Percentiles rank a stretch among this genome's conserved stretches.
phyloP scores from a whole-genome alignment of 768 basidiomycete species.

The Tulasnella sp. region DNA sequence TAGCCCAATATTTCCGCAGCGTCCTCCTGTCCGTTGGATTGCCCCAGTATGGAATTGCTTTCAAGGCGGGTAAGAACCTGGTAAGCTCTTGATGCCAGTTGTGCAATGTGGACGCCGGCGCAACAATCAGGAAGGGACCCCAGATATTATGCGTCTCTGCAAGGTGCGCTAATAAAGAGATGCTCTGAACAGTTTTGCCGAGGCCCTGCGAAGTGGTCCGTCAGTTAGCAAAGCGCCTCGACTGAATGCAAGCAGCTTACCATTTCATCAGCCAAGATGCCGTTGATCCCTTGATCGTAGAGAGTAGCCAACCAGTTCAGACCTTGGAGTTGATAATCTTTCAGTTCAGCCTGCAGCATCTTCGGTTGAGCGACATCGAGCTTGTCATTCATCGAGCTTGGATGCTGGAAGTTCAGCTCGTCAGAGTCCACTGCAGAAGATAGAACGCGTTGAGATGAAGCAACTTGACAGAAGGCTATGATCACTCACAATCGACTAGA shows the following conservation, averaged over 20 bases:
- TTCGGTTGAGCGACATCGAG: constrained; percentile 83
- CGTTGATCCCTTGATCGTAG: constrained; percentile 99
- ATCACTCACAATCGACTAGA: constrained; percentile 59
- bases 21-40: constrained; percentile 92
- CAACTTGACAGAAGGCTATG: not conserved
- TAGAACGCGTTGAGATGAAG: not conserved
- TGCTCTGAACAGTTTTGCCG: constrained; percentile 88
- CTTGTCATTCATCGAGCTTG: constrained; percentile 75
- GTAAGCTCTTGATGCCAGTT: constrained; percentile 99
- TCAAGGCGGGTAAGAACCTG: constrained; percentile 86
- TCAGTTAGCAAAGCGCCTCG: not conserved
- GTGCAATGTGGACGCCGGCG: constrained; percentile 92
- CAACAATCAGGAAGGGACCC: constrained; percentile 98
- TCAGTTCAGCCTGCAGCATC: constrained; percentile 93
- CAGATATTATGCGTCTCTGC: constrained; percentile 97
- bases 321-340: constrained; percentile 97
- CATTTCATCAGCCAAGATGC: constrained; percentile 99
- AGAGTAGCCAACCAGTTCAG: constrained; percentile 95
- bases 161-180: constrained; percentile 88
- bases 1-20: constrained; percentile 93
- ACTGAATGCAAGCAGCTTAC: constrained; percentile 15
- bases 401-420: constrained; percentile 98
- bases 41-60: constrained; percentile 97
- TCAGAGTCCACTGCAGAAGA: constrained; percentile 69
- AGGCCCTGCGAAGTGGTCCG: constrained; percentile 20